These are phyloP conservation scores for Aechmea fasciata DNA, from an alignment of 176 grass and related monocot species.

Conservation along the genomic window DNA sequence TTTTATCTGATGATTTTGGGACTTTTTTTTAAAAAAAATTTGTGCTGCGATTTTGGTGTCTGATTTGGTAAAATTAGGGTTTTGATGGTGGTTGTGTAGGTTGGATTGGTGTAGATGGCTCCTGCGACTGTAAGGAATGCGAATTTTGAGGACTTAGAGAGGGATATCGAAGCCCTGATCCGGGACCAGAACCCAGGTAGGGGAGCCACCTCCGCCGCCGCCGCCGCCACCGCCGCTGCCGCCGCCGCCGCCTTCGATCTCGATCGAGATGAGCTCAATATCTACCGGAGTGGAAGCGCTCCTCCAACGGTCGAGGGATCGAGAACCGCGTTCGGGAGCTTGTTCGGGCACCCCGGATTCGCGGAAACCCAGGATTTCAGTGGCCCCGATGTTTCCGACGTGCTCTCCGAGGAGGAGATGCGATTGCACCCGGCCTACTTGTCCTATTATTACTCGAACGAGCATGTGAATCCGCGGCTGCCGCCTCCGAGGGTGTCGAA, in stretches of 20 bases:
- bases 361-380: not conserved
- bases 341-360: slow-evolving; percentile 18
- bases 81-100: slow-evolving; percentile 28
- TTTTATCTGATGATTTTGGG: not conserved
- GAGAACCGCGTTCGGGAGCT: slow-evolving; percentile 37
- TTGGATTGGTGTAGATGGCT: slow-evolving; percentile 1
- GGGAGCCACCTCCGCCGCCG: not conserved
- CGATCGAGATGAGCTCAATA: slow-evolving; percentile 62
- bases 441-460: slow-evolving; percentile 82
- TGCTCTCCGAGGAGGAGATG: slow-evolving; percentile 60
- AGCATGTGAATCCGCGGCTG: slow-evolving; percentile 81
- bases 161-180: slow-evolving; percentile 63
- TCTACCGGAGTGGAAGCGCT: slow-evolving; percentile 72
- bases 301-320: slow-evolving; percentile 82
- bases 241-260: slow-evolving; percentile 21
- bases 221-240: not conserved
- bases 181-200: slow-evolving; percentile 47
- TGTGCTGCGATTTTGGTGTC: too few relatives aligned
- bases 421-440: slow-evolving; percentile 63
- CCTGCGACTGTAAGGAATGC: slow-evolving; percentile 20
- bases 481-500: slow-evolving; percentile 31
- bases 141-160: slow-evolving; percentile 71
- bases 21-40: not conserved
- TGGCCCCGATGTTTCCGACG: slow-evolving; percentile 5
- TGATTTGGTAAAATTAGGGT: slow-evolving; percentile 10